Evolutionary conservation across 2,329 filamentous ascomycete genomes (phyloP).

Genomic region (Pseudopithomyces maydicus): DNA sequence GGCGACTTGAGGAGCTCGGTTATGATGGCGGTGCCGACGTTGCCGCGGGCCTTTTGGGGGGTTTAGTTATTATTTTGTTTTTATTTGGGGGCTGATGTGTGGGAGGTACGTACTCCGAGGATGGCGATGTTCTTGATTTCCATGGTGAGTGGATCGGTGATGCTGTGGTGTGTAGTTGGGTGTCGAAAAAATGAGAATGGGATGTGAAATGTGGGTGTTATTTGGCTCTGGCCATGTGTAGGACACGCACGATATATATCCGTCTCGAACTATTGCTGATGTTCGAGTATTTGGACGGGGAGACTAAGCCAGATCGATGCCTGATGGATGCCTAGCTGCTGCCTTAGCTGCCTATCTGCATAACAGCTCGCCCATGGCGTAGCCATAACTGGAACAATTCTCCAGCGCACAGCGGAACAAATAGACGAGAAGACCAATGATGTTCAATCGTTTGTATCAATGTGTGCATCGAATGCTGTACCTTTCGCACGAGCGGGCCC

Average conservation of each 20-base stretch:
- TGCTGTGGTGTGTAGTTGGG: not conserved
- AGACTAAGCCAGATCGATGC: not conserved
- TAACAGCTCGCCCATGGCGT: too few relatives aligned
- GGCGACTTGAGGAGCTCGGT: slow-evolving; percentile 28
- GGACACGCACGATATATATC: too few relatives aligned
- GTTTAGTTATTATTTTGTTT: slow-evolving; percentile 10
- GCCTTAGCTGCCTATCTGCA: not conserved
- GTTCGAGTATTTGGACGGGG: too few relatives aligned
- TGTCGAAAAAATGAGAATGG: not conserved
- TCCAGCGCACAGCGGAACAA: too few relatives aligned
- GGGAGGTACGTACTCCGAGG: slow-evolving; percentile 33
- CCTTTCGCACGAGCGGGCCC: too few relatives aligned
- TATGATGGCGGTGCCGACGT: slow-evolving; percentile 38
- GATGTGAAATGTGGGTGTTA: not conserved
- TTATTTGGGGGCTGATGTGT: not conserved
- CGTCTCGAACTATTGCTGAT: too few relatives aligned
- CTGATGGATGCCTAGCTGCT: not conserved
- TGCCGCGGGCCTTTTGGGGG: slow-evolving; percentile 33
- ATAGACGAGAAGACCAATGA: too few relatives aligned
- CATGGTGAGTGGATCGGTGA: slow-evolving; percentile 19
- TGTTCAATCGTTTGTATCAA: too few relatives aligned
- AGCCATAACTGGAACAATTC: too few relatives aligned
- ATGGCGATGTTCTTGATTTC: slow-evolving; percentile 42
- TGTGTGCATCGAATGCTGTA: too few relatives aligned
- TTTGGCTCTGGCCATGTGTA: too few relatives aligned